Conservation (phyloP, 306 rosid species). For the Cucurbita pepo region DNA sequence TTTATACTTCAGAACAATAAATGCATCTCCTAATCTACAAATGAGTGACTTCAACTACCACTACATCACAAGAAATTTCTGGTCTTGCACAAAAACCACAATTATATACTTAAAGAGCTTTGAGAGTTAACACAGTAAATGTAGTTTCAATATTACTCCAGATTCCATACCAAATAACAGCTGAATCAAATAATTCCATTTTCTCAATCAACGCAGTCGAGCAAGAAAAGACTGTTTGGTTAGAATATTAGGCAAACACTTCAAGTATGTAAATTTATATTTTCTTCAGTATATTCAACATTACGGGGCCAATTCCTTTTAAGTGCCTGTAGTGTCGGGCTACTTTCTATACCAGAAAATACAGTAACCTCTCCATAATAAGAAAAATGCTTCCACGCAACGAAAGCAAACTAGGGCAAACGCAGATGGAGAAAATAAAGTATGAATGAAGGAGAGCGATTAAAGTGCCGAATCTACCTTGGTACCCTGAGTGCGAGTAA, state of each 20-base stretch:
- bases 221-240: background rate
- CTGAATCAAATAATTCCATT: background rate
- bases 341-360: background rate
- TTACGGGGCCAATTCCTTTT: background rate
- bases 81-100: no score
- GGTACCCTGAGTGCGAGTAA: conserved; percentile 91
- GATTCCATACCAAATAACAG: background rate
- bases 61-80: no score
- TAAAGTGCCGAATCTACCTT: conserved; percentile 25
- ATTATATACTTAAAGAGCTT: background rate
- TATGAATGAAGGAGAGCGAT: background rate
- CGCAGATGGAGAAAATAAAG: background rate
- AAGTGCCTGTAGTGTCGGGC: background rate
- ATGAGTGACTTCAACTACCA: no score
- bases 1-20: no score
- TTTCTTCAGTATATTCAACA: background rate
- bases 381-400: background rate
- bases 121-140: background rate
- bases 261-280: background rate
- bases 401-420: background rate
- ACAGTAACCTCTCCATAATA: background rate
- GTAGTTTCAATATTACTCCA: background rate
- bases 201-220: background rate
- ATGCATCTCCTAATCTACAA: no score
- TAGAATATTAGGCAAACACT: background rate